These are phyloP conservation scores for Colletotrichum sp. DNA, from an alignment of 2,329 filamentous ascomycete genomes.

Conservation along the genomic window DNA sequence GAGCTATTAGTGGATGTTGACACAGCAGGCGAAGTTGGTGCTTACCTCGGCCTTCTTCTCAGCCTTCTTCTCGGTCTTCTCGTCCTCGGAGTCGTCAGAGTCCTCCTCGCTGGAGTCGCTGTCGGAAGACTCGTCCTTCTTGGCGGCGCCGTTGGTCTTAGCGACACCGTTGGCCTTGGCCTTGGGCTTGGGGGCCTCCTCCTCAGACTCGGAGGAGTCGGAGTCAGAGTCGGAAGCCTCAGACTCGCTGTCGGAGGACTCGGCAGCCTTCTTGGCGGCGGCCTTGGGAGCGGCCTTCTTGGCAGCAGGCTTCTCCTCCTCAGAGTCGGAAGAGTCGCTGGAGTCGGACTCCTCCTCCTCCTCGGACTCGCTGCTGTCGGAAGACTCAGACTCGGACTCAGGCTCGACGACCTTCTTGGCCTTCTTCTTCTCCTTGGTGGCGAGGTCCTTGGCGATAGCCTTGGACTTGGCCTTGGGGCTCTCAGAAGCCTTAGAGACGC, in stretches of 20 bases:
- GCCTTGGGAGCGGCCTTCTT: constrained; percentile 18
- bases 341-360: constrained; percentile 26
- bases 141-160: constrained; percentile 31
- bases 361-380: constrained; percentile 14
- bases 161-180: constrained; percentile 39
- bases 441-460: constrained; percentile 65
- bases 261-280: constrained; percentile 22
- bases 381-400: constrained; percentile 32
- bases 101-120: constrained; percentile 24
- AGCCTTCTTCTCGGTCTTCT: constrained; percentile 25
- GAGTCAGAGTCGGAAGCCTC: constrained; percentile 44
- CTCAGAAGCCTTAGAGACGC: constrained; percentile 71
- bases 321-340: constrained; percentile 26
- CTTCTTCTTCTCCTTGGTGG: constrained; percentile 60
- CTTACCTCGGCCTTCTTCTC: constrained; percentile 23
- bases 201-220: constrained; percentile 33
- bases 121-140: constrained; percentile 35
- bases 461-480: constrained; percentile 71
- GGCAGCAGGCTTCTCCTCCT: constrained; percentile 25
- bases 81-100: constrained; percentile 34
- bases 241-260: constrained; percentile 16
- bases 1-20: neutral
- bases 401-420: constrained; percentile 34
- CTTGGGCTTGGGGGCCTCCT: constrained; percentile 36
- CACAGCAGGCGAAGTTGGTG: neutral